Base-by-base conservation (phyloP, 768 basidiomycete genomes). In the Lactarius sp. region DNA sequence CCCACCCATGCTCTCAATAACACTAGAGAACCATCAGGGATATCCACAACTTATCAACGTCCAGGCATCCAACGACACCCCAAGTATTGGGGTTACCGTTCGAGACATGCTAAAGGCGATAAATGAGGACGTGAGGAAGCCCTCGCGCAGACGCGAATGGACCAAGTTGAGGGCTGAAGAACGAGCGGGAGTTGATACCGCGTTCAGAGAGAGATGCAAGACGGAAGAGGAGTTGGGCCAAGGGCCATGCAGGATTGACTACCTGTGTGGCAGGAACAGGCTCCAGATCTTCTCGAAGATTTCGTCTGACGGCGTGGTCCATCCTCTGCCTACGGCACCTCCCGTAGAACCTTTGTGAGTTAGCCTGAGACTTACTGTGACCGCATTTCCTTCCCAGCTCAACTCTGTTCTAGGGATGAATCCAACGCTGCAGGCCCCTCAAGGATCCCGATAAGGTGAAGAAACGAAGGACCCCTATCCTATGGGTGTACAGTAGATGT, bases 81-180 rank as follows among this genome's bases (percentile, higher is more conserved):
- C 46, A 1, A 16, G 18, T 14, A 39, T 22, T 46, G 63, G 58
- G 1, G 20, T 64, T 33, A 64, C 63, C 13, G 63, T 64, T 22
- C 58, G 34, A 33, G 63, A 64, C 14, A 47, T 64, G 39, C 39
- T 64, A n/a, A 47, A 10, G 46, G 34, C 52, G 52, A 44, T 64
- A 34, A 20, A 60, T 10, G 62, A 49, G 22, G 62, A 64, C 36
- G 22, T 54, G 37, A 54, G 52, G 37, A 59, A 9, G 37, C 20
- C 42, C 31, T 64, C 62, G 10, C 62, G 62, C 33, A 53, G 62
- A 51, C 62, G 62, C 33, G 62, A 64, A 36, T 64, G 57, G 62
- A 50, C 37, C 6, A 60, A 42, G 20, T 51, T 64, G 33, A 60
- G 47, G 2, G n/a, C 52, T 2, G 58, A 60, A 7, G 57, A 55